Evolutionary conservation across 495 filamentous ascomycete genomes (phyloP).

Genomic region (Aspergillus taichungensis): DNA sequence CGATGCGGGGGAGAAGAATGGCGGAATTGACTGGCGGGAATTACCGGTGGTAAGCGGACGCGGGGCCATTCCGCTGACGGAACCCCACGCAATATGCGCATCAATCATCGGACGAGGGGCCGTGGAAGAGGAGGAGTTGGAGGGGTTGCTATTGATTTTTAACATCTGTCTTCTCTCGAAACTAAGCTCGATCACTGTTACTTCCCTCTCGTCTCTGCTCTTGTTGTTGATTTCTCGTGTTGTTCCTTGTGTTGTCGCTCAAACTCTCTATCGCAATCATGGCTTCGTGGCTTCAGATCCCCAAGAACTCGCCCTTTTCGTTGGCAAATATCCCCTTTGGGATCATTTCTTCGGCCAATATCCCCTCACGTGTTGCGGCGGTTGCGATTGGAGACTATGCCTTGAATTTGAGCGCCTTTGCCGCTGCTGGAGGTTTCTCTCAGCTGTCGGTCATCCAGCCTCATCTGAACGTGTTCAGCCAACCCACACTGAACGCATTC

Average conservation of each 20-base stretch:
- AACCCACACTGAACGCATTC: constrained; percentile 73
- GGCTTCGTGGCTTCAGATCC: constrained; percentile 60
- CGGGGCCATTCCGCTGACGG: constrained; percentile 21
- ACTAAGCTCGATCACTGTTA: no score
- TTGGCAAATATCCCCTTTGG: constrained; percentile 90
- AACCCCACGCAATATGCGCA: not conserved
- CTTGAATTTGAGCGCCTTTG: constrained; percentile 65
- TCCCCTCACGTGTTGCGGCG: constrained; percentile 54
- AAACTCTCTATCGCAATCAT: constrained; percentile 23
- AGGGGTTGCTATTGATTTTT: constrained; percentile 1
- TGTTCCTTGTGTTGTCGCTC: not conserved
- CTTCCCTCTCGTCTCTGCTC: not conserved
- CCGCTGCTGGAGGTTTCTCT: constrained; percentile 49
- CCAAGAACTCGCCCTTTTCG: constrained; percentile 64
- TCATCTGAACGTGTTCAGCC: constrained; percentile 53
- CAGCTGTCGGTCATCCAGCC: constrained; percentile 48
- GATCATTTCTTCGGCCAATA: constrained; percentile 57
- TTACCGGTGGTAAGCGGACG: constrained; percentile 19
- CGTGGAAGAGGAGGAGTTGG: constrained; percentile 2
- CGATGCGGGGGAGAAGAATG: not conserved
- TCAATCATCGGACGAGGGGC: constrained; percentile 1
- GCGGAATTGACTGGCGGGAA: constrained; percentile 11
- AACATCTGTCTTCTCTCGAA: not conserved
- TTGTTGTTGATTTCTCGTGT: not conserved
- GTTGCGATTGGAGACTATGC: constrained; percentile 70